A percentile compares a stretch with the other conserved stretches of the same genome.
Conservation (phyloP, 305 asterid genomes). For the Rubia peregrina region DNA sequence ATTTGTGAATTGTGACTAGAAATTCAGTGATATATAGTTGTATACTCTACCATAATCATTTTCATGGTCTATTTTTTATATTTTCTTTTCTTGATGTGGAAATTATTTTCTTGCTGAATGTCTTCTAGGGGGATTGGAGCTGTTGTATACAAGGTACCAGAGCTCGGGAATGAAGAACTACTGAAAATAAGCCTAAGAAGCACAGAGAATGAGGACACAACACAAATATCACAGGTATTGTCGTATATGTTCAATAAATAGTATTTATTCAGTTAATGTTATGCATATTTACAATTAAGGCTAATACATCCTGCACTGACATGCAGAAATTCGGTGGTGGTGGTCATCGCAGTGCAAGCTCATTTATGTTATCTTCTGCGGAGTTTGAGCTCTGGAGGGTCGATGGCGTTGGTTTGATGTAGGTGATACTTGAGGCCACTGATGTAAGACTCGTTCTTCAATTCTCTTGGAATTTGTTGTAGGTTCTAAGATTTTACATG, state of each 20-base stretch:
- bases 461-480: neutral
- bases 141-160: constrained; percentile 66
- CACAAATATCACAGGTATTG: constrained; percentile 62
- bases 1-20: neutral
- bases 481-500: neutral
- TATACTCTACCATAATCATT: neutral
- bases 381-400: constrained; percentile 62
- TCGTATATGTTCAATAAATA: constrained; percentile 11
- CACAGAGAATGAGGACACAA: constrained; percentile 55
- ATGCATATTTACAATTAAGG: neutral
- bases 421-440: neutral
- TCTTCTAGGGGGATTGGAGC: constrained; percentile 74
- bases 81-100: neutral
- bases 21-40: neutral
- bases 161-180: constrained; percentile 48
- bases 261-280: neutral
- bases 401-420: neutral
- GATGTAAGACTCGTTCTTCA: neutral
- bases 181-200: constrained; percentile 84
- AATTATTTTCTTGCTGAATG: constrained; percentile 13
- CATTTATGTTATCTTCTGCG: constrained; percentile 44
- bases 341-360: constrained; percentile 76
- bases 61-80: neutral
- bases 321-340: constrained; percentile 70
- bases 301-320: neutral